These are phyloP conservation scores for Collybiopsis luxurians DNA, from an alignment of 768 basidiomycete species.

Conservation along the genomic window DNA sequence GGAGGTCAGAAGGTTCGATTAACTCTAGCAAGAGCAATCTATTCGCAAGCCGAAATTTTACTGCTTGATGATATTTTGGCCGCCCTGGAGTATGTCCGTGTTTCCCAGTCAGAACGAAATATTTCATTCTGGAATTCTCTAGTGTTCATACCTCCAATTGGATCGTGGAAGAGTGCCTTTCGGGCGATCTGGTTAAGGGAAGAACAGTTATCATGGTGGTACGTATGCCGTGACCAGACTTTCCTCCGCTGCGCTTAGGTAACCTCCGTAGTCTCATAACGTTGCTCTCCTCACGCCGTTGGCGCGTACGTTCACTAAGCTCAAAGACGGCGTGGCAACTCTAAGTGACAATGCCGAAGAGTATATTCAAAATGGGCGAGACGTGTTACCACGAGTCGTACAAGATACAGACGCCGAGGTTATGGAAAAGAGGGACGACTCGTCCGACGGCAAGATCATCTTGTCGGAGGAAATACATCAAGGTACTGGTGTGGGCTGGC, in stretches of 20 bases:
- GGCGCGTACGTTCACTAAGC: constrained; percentile 31
- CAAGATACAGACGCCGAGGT: not conserved
- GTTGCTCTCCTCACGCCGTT: constrained; percentile 23
- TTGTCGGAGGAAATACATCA: constrained; percentile 42
- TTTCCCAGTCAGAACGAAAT: constrained; percentile 21
- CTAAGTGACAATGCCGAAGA: constrained; percentile 13
- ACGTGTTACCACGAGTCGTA: not conserved
- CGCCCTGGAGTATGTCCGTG: constrained; percentile 21
- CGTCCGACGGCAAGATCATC: constrained; percentile 40
- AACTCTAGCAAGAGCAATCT: constrained; percentile 43
- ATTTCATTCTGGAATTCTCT: constrained; percentile 58
- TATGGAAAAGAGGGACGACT: constrained; percentile 2
- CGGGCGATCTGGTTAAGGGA: constrained; percentile 42
- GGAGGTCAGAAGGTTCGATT: constrained; percentile 44
- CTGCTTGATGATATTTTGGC: constrained; percentile 8
- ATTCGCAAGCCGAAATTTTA: constrained; percentile 53
- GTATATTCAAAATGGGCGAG: not conserved
- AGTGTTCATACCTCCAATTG: constrained; percentile 47
- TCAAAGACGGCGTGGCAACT: constrained; percentile 38
- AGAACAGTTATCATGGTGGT: constrained; percentile 56
- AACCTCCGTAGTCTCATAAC: constrained; percentile 34
- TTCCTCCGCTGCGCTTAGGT: too few species aligned
- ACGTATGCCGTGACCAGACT: constrained; percentile 20
- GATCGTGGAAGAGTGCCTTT: constrained; percentile 50
- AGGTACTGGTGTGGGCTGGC: constrained; percentile 41